A percentile compares a stretch with the other conserved stretches of the same genome.
These are phyloP conservation scores for Geranomyces variabilis DNA, from an alignment of 192 early-diverging fungal genomes.

Conservation along the genomic window DNA sequence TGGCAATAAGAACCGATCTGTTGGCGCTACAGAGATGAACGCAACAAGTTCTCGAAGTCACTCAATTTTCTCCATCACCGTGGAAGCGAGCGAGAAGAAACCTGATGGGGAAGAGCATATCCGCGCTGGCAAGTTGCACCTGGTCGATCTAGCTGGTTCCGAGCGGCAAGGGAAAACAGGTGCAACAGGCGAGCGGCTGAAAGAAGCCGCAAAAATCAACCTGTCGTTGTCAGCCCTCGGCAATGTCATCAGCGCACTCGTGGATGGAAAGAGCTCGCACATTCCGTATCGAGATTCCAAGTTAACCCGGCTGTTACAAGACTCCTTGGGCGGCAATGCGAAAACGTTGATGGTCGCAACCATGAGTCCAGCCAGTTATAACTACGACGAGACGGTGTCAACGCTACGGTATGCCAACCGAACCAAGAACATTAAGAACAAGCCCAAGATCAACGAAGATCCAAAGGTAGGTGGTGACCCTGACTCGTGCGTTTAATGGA, in stretches of 20 bases:
- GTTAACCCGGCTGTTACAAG: conserved; percentile 63
- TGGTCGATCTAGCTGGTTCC: conserved; percentile 67
- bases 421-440: conserved; percentile 71
- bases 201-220: conserved; percentile 71
- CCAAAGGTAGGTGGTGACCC: conserved; percentile 55
- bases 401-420: conserved; percentile 67
- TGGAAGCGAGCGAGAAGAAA: conserved; percentile 55
- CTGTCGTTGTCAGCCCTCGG: conserved; percentile 63
- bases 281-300: conserved; percentile 70
- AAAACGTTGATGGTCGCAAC: conserved; percentile 73
- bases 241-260: conserved; percentile 67
- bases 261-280: conserved; percentile 64
- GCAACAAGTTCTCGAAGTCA: conserved; percentile 61
- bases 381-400: conserved; percentile 65
- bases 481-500: too few species aligned
- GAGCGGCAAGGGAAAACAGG: conserved; percentile 68
- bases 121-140: conserved; percentile 61
- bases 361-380: conserved; percentile 60
- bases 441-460: conserved; percentile 68
- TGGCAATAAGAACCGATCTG: conserved; percentile 61
- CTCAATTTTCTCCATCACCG: conserved; percentile 69
- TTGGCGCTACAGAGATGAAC: conserved; percentile 70
- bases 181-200: conserved; percentile 61
- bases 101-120: conserved; percentile 59
- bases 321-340: conserved; percentile 68